Conservation (phyloP, 306 rosid genomes). For the Dryas drummondii region DNA sequence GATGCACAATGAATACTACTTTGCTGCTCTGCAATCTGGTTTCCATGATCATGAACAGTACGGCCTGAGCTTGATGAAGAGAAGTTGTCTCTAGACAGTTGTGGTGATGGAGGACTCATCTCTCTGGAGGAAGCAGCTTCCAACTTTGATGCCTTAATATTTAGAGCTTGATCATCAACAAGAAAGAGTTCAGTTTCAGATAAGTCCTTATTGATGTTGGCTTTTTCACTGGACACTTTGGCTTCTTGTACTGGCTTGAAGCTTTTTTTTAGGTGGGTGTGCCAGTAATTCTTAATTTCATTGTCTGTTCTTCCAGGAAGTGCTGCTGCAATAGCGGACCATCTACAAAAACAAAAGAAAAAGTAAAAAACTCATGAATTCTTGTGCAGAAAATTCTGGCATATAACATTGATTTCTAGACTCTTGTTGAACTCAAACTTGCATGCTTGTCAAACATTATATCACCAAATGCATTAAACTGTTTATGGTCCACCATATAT, state of each 20-base stretch:
- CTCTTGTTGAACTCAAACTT: too few relatives aligned
- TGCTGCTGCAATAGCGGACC: conserved; percentile 43
- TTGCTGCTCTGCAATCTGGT: not conserved
- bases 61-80: not conserved
- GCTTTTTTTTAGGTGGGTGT: conserved; percentile 35
- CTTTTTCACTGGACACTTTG: not conserved
- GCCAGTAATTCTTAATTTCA: conserved; percentile 43
- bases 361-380: not conserved
- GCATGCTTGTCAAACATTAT: too few relatives aligned
- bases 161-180: conserved; percentile 3
- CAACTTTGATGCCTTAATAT: not conserved
- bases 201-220: not conserved
- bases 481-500: too few relatives aligned
- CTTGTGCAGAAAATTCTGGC: not conserved
- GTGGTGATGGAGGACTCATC: too few relatives aligned
- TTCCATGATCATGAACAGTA: not conserved
- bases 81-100: not conserved
- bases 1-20: not conserved
- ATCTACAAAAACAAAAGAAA: conserved; percentile 16
- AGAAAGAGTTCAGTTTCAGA: conserved; percentile 1
- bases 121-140: not conserved
- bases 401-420: too few relatives aligned
- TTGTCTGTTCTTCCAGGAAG: conserved; percentile 46
- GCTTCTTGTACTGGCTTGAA: not conserved
- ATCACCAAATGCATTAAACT: too few relatives aligned